phyloP scores from a whole-genome alignment of 1,284 basidiomycete genomes.

The Trichosporon faecale region DNA sequence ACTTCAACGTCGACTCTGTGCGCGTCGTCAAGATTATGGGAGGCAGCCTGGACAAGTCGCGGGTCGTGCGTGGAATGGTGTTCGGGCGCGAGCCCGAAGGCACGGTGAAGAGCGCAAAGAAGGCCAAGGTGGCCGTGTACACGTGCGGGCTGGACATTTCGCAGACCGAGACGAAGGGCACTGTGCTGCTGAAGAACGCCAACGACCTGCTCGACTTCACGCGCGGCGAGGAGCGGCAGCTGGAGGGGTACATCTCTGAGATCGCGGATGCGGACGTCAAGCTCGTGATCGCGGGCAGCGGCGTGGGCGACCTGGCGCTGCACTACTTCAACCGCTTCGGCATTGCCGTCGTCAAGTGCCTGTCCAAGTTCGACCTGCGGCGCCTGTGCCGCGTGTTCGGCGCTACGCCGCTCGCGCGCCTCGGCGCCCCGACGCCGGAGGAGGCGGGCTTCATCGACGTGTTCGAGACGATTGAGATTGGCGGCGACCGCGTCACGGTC shows the following conservation, averaged over 20 bases:
- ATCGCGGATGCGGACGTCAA: constrained; percentile 94
- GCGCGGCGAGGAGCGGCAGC: constrained; percentile 88
- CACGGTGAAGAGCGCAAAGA: constrained; percentile 72
- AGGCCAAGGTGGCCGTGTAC: constrained; percentile 89
- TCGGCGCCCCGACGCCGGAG: constrained; percentile 93
- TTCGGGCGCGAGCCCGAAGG: constrained; percentile 94
- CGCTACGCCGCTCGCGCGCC: constrained; percentile 90
- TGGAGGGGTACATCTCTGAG: constrained; percentile 97
- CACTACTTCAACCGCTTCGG: constrained; percentile 94
- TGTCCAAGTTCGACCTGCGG: constrained; percentile 97
- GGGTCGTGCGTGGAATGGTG: constrained; percentile 95
- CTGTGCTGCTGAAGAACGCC: constrained; percentile 91
- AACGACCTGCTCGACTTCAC: constrained; percentile 97
- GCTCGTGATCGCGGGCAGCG: constrained; percentile 88
- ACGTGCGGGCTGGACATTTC: constrained; percentile 88
- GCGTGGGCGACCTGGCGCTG: constrained; percentile 90
- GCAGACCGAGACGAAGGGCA: constrained; percentile 99
- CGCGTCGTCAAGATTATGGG: constrained; percentile 99
- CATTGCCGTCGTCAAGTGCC: constrained; percentile 93
- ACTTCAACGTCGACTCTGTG: constrained; percentile 97
- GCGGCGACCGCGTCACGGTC: constrained; percentile 96
- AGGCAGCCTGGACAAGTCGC: constrained; percentile 74
- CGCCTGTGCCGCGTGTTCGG: constrained; percentile 91
- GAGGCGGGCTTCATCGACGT: constrained; percentile 93
- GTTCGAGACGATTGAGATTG: constrained; percentile 93